These are phyloP conservation scores for Chrysosporium queenslandicum DNA, from an alignment of 2,329 filamentous ascomycete genomes.

Conservation along the genomic window DNA sequence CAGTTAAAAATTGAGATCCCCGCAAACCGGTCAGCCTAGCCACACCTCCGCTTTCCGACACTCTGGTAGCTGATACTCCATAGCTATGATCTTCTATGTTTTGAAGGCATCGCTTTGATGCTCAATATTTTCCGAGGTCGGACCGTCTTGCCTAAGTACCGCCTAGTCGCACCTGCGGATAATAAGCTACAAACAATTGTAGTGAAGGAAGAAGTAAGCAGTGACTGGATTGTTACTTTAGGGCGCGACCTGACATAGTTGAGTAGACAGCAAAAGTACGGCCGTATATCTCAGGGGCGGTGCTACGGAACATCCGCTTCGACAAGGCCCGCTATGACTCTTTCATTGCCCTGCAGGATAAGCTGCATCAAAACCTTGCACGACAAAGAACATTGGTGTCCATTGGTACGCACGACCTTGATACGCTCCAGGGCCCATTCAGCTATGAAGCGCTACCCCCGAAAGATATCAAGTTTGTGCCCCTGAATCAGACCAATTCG, in stretches of 20 bases:
- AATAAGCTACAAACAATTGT: slow-evolving; percentile 71
- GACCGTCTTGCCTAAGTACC: slow-evolving; percentile 66
- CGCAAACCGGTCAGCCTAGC: slow-evolving; percentile 64
- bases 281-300: slow-evolving; percentile 78
- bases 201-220: slow-evolving; percentile 54
- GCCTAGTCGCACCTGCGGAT: slow-evolving; percentile 58
- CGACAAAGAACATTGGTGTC: slow-evolving; percentile 88
- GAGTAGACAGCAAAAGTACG: slow-evolving; percentile 63
- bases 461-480: slow-evolving; percentile 82
- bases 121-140: slow-evolving; percentile 87
- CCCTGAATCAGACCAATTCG: slow-evolving; percentile 80
- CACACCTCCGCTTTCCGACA: not conserved
- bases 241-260: slow-evolving; percentile 16
- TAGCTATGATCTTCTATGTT: slow-evolving; percentile 83
- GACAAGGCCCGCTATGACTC: slow-evolving; percentile 85
- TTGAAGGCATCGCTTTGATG: slow-evolving; percentile 92
- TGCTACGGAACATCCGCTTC: slow-evolving; percentile 85
- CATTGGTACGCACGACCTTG: slow-evolving; percentile 92
- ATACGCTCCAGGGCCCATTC: slow-evolving; percentile 89
- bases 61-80: slow-evolving; percentile 20
- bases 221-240: not conserved
- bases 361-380: slow-evolving; percentile 92
- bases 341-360: slow-evolving; percentile 96
- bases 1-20: slow-evolving; percentile 98
- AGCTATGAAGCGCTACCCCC: slow-evolving; percentile 87